Percentiles rank a stretch among this genome's conserved stretches.
phyloP scores from a whole-genome alignment of 2,329 filamentous ascomycete genomes.

The Esteya vermicola region DNA sequence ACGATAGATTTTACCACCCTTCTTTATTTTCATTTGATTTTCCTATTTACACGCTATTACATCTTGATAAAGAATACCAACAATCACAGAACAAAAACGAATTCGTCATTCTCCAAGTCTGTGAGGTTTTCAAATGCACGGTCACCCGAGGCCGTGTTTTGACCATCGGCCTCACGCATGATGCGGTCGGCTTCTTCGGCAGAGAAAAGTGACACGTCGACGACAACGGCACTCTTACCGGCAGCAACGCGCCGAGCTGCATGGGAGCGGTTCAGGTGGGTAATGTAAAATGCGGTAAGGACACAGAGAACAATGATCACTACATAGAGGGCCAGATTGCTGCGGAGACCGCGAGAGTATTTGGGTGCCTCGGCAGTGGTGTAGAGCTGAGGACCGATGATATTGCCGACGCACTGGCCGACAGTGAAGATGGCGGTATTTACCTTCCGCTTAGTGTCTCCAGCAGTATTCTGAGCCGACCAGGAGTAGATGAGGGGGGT shows the following conservation, averaged over 20 bases:
- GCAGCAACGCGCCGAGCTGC: conserved; percentile 6
- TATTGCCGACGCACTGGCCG: conserved; percentile 50
- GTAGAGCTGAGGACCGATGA: conserved; percentile 51
- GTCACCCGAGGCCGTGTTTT: conserved; percentile 4
- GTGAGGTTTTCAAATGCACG: conserved; percentile 10
- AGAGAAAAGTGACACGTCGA: conserved; percentile 7
- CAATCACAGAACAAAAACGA: conserved; percentile 5
- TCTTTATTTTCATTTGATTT: no score
- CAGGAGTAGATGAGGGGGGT: conserved; percentile 46
- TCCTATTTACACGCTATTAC: background rate
- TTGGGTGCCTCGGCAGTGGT: conserved; percentile 41
- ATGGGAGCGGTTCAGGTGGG: conserved; percentile 6
- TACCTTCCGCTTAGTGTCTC: conserved; percentile 55
- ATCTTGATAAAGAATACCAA: background rate
- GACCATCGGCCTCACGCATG: conserved; percentile 1
- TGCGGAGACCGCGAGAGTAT: conserved; percentile 41
- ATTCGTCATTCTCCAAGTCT: conserved; percentile 12
- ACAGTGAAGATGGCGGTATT: conserved; percentile 51
- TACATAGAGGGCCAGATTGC: conserved; percentile 48
- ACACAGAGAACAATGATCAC: conserved; percentile 4
- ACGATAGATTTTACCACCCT: no score
- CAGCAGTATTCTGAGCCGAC: conserved; percentile 49
- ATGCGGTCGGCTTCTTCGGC: conserved; percentile 7
- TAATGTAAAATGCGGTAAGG: conserved; percentile 2
- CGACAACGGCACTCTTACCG: conserved; percentile 9